Evolutionary conservation across 1,139 yeast species (phyloP).

Genomic region (Hemisphaericaspora xylofermentans): DNA sequence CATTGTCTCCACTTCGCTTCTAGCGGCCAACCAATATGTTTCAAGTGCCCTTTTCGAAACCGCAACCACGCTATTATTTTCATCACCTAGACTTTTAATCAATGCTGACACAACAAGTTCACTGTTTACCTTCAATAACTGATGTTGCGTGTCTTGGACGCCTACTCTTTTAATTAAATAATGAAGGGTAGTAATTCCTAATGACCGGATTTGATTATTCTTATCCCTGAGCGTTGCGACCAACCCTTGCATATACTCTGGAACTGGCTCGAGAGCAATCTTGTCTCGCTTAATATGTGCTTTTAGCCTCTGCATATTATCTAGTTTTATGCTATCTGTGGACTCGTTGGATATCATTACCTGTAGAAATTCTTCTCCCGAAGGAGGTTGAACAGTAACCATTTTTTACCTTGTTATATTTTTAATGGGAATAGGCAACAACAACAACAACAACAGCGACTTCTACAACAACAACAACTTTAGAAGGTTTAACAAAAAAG

Average conservation of each 20-base stretch:
- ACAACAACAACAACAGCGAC: background rate
- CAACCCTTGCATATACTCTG: slow-evolving; percentile 58
- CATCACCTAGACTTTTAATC: slow-evolving; percentile 52
- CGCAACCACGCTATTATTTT: slow-evolving; percentile 39
- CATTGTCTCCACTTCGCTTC: slow-evolving; percentile 51
- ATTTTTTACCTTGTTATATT: slow-evolving; percentile 1
- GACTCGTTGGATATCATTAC: slow-evolving; percentile 21
- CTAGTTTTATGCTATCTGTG: slow-evolving; percentile 29
- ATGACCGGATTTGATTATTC: slow-evolving; percentile 41
- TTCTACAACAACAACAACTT: no score
- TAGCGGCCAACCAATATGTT: slow-evolving; percentile 67
- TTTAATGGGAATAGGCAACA: no score
- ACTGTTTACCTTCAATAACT: slow-evolving; percentile 47
- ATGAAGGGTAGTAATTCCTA: slow-evolving; percentile 67
- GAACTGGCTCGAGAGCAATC: slow-evolving; percentile 54
- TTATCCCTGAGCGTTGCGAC: slow-evolving; percentile 43
- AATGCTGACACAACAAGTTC: slow-evolving; percentile 57
- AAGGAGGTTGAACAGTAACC: slow-evolving; percentile 2
- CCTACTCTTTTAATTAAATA: slow-evolving; percentile 76
- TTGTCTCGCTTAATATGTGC: slow-evolving; percentile 68
- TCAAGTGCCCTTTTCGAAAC: slow-evolving; percentile 60
- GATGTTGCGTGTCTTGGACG: slow-evolving; percentile 58
- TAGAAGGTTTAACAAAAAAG: background rate
- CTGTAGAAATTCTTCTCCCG: slow-evolving; percentile 22
- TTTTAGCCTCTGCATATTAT: slow-evolving; percentile 51